These are phyloP conservation scores for Gossypium laxum DNA, from an alignment of 441 rosid species.

Conservation along the genomic window DNA sequence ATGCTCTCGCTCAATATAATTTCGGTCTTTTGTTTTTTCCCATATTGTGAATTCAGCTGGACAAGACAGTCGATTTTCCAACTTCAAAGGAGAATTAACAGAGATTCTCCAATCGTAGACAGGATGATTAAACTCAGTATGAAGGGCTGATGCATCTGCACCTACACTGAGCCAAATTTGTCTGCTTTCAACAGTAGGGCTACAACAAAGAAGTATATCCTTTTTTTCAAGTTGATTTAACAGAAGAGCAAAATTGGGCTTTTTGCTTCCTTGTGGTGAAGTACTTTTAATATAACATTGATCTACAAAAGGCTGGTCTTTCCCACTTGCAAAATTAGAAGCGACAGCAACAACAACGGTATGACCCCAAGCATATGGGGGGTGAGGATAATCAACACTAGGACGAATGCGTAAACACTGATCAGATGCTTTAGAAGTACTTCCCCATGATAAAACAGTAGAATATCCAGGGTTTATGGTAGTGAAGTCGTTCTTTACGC, in stretches of 20 bases:
- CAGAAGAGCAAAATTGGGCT: conserved; percentile 43
- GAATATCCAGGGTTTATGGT: conserved; percentile 62
- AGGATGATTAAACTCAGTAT: conserved; percentile 82
- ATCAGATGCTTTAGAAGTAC: conserved; percentile 57
- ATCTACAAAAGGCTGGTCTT: conserved; percentile 68
- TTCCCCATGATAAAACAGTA: conserved; percentile 73
- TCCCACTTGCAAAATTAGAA: conserved; percentile 50
- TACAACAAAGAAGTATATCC: conserved; percentile 70
- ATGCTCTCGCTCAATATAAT: conserved; percentile 51
- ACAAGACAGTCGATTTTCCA: conserved; percentile 95
- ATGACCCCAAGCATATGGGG: conserved; percentile 64
- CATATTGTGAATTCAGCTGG: conserved; percentile 74
- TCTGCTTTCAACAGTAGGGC: conserved; percentile 47
- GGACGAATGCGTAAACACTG: conserved; percentile 75
- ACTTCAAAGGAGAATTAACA: conserved; percentile 71
- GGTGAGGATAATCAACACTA: conserved; percentile 34
- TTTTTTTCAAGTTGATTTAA: conserved; percentile 88
- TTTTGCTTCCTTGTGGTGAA: conserved; percentile 50
- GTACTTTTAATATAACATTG: conserved; percentile 61
- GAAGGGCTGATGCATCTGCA: conserved; percentile 83
- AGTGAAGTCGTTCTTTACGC: conserved; percentile 21
- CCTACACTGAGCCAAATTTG: conserved; percentile 82
- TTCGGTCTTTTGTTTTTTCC: conserved; percentile 79
- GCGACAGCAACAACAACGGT: conserved; percentile 42
- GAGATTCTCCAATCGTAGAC: conserved; percentile 97